Evolutionary conservation across 2,329 filamentous ascomycete species (phyloP).

Genomic region (Fusarium domesticum): DNA sequence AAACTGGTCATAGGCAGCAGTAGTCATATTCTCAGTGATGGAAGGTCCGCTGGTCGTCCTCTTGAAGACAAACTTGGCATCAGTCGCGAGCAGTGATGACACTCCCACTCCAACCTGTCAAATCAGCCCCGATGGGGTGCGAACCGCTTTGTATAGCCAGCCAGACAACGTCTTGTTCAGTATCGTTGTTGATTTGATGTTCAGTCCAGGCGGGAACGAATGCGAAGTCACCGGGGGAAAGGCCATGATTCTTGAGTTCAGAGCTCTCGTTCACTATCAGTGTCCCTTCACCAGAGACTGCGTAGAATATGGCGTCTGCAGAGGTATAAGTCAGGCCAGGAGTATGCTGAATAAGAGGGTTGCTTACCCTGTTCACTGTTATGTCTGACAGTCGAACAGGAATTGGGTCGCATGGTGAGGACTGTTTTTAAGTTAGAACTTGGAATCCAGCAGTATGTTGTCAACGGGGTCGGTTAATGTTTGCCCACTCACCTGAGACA

Average conservation of each 20-base stretch:
- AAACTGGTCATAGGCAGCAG: conserved; percentile 7
- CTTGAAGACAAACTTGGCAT: not conserved
- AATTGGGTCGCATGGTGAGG: conserved; percentile 61
- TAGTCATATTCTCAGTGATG: conserved; percentile 3
- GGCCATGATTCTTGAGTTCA: conserved; percentile 50
- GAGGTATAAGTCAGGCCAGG: conserved; percentile 5
- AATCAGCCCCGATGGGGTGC: conserved; percentile 58
- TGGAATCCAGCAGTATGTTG: not conserved
- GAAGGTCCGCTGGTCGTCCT: conserved; percentile 1
- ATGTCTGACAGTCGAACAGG: conserved; percentile 62
- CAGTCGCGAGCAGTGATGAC: conserved; percentile 31
- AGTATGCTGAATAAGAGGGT: not conserved
- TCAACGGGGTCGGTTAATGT: not conserved
- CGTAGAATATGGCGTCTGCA: conserved; percentile 66
- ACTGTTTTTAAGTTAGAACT: conserved; percentile 37
- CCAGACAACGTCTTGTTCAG: conserved; percentile 60
- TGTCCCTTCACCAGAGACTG: conserved; percentile 57
- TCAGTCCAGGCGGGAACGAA: conserved; percentile 68
- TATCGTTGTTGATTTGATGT: conserved; percentile 67
- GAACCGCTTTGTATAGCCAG: conserved; percentile 62
- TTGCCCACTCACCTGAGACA: conserved; percentile 53
- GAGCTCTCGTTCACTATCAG: conserved; percentile 56
- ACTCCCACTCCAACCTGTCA: conserved; percentile 60
- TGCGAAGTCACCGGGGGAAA: conserved; percentile 65
- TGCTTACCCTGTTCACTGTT: conserved; percentile 63